Evolutionary conservation across 371 early-diverging fungal species (phyloP).

Genomic region (Conidiobolus incongruus): DNA sequence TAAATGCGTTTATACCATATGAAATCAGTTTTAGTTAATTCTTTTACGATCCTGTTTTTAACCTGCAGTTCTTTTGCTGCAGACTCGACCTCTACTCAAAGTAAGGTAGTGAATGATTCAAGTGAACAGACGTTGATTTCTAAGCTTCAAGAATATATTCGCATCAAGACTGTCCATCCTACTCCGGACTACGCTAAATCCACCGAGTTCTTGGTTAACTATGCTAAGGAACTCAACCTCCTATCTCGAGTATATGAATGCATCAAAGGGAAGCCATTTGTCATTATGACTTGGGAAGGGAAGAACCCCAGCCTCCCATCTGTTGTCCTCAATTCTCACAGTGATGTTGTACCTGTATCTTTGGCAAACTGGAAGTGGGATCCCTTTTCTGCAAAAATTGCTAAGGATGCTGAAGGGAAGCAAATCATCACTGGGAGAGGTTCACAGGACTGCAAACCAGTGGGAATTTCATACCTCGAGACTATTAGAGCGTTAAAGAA

Average conservation of each 20-base stretch:
- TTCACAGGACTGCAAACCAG: slow-evolving; percentile 67
- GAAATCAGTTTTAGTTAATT: too few species aligned
- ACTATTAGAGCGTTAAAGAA: slow-evolving; percentile 27
- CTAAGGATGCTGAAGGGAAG: slow-evolving; percentile 18
- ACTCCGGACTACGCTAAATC: slow-evolving; percentile 41
- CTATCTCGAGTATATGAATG: too few species aligned
- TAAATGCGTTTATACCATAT: too few species aligned
- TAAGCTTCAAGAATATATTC: slow-evolving; percentile 51
- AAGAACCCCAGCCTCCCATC: slow-evolving; percentile 19
- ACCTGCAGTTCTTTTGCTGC: too few species aligned
- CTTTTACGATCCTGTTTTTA: too few species aligned
- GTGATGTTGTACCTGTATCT: slow-evolving; percentile 61
- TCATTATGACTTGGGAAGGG: slow-evolving; percentile 39
- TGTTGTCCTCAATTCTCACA: slow-evolving; percentile 52
- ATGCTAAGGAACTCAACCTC: slow-evolving; percentile 44
- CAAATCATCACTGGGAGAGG: slow-evolving; percentile 60
- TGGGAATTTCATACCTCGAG: slow-evolving; percentile 45
- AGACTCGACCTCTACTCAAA: too few species aligned
- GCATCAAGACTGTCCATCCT: slow-evolving; percentile 56
- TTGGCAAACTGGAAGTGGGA: slow-evolving; percentile 35
- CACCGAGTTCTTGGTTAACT: slow-evolving; percentile 21
- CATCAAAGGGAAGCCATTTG: slow-evolving; percentile 50
- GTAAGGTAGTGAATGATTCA: too few species aligned
- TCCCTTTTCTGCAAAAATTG: slow-evolving; percentile 37
- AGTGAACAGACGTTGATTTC: too few species aligned